Conservation (phyloP, 2,329 filamentous ascomycete species). For the Pseudopyrenochaeta lycopersici region DNA sequence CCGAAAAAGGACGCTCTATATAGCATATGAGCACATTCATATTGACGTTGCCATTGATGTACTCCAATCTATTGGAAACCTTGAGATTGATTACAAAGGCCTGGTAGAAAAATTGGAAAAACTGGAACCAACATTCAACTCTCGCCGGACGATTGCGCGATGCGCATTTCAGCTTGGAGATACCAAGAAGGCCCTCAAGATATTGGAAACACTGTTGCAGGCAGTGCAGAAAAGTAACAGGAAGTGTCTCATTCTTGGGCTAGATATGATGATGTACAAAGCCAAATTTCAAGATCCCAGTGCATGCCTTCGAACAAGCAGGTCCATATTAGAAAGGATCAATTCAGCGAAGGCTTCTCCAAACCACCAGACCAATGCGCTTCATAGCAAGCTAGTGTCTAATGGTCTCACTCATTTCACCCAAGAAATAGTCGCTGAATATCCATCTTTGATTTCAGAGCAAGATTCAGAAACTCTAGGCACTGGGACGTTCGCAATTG, state of each 20-base stretch:
- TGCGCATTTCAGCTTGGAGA: background rate
- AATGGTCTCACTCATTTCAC: slow-evolving; percentile 3
- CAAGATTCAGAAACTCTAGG: slow-evolving; percentile 13
- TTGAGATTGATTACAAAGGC: slow-evolving; percentile 9
- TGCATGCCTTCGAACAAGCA: background rate
- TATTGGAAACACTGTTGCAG: background rate
- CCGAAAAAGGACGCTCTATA: background rate
- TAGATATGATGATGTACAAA: too few relatives aligned
- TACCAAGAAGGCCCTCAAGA: background rate
- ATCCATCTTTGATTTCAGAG: slow-evolving; percentile 6
- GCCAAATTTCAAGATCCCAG: too few relatives aligned
- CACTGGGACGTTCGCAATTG: slow-evolving; percentile 19
- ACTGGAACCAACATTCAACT: background rate
- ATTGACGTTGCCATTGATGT: slow-evolving; percentile 16
- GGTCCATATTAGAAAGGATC: background rate
- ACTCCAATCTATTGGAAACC: background rate
- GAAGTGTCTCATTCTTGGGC: too few relatives aligned
- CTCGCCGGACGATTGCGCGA: background rate
- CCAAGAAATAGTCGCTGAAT: slow-evolving; percentile 1
- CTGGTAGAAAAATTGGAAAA: background rate
- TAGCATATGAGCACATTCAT: slow-evolving; percentile 19
- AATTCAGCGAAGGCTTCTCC: background rate
- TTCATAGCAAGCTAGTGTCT: background rate
- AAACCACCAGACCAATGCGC: background rate
- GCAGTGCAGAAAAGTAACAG: too few relatives aligned